Evolutionary conservation across 352 stramenopile genomes (phyloP).

Genomic region (Phytophthora sansomeana): DNA sequence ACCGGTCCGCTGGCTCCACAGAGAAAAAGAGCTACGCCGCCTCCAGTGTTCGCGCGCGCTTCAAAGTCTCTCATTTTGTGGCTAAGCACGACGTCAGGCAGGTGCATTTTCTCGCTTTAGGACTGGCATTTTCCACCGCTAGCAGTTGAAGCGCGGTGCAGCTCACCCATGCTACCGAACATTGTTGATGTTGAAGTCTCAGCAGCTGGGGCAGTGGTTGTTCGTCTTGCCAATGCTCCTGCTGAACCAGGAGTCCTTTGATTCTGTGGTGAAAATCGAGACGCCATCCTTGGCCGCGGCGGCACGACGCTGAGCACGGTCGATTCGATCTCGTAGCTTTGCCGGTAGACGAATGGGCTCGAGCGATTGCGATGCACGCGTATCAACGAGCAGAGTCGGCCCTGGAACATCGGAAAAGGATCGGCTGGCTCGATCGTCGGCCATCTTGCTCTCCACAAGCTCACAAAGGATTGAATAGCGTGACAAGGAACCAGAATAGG

Average conservation of each 20-base stretch:
- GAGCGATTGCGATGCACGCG: slow-evolving; percentile 62
- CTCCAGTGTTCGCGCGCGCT: slow-evolving; percentile 56
- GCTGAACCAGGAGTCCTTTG: slow-evolving; percentile 23
- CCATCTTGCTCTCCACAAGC: slow-evolving; percentile 9
- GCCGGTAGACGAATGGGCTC: slow-evolving; percentile 62
- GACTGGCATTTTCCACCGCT: neutral
- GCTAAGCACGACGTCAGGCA: slow-evolving; percentile 73
- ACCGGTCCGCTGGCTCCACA: slow-evolving; percentile 60
- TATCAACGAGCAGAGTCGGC: slow-evolving; percentile 50
- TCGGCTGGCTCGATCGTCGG: slow-evolving; percentile 23
- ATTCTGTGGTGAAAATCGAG: slow-evolving; percentile 62
- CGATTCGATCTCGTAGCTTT: slow-evolving; percentile 71
- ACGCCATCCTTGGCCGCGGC: slow-evolving; percentile 75
- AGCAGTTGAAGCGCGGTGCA: slow-evolving; percentile 16
- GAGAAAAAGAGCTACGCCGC: slow-evolving; percentile 48
- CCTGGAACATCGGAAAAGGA: slow-evolving; percentile 10
- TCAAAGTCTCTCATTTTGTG: slow-evolving; percentile 88
- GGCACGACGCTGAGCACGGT: slow-evolving; percentile 66
- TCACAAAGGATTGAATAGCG: neutral
- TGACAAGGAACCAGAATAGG: slow-evolving; percentile 24
- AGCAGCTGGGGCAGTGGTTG: slow-evolving; percentile 11
- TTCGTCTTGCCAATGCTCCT: slow-evolving; percentile 11
- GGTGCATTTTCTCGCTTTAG: slow-evolving; percentile 52
- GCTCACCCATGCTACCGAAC: slow-evolving; percentile 4
- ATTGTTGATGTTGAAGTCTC: slow-evolving; percentile 5